Conservation (phyloP, 2,329 filamentous ascomycete species). For the Monosporascus ibericus region DNA sequence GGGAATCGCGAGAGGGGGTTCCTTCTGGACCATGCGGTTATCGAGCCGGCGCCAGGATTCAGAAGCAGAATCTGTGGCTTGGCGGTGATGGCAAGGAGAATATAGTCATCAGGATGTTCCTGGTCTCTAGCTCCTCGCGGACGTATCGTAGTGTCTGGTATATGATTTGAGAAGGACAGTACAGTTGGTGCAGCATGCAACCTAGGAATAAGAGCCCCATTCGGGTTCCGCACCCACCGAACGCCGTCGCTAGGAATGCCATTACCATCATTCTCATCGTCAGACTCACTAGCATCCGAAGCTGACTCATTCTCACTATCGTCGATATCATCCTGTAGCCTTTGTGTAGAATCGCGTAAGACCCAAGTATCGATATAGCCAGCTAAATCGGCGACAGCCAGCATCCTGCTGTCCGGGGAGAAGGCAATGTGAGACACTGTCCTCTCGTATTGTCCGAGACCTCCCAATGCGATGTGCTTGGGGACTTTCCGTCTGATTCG, state of each 20-base stretch:
- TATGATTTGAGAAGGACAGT: constrained; percentile 58
- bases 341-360: constrained; percentile 49
- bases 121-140: too few relatives aligned
- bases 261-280: constrained; percentile 36
- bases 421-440: constrained; percentile 71
- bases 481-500: constrained; percentile 49
- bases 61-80: constrained; percentile 68
- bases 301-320: constrained; percentile 25
- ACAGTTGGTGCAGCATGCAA: constrained; percentile 59
- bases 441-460: constrained; percentile 69
- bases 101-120: constrained; percentile 36
- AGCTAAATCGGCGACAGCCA: constrained; percentile 74
- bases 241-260: constrained; percentile 40
- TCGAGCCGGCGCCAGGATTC: constrained; percentile 66
- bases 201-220: constrained; percentile 62
- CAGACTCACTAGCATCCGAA: constrained; percentile 34
- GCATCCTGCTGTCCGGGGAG: constrained; percentile 70
- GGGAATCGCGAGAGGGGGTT: constrained; percentile 76
- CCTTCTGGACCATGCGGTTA: constrained; percentile 80
- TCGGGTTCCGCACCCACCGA: constrained; percentile 71
- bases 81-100: constrained; percentile 47
- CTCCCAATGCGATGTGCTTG: constrained; percentile 53
- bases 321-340: constrained; percentile 22
- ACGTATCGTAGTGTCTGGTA: constrained; percentile 20
- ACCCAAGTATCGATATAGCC: constrained; percentile 87